Evolutionary conservation across 371 early-diverging fungal genomes (phyloP).

Genomic region (Syncephalastrum racemosum): DNA sequence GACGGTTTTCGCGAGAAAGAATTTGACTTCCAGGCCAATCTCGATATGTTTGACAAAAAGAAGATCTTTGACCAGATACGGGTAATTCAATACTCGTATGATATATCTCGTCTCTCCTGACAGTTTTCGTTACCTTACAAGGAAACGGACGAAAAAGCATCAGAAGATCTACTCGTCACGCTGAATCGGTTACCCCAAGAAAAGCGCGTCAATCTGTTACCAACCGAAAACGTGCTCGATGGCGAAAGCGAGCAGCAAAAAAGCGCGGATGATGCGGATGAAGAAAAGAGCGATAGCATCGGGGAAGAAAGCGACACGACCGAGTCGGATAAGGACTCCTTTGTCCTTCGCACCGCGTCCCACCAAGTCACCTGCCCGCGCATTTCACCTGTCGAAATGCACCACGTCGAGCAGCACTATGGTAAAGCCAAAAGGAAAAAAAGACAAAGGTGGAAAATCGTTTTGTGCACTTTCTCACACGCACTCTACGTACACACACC

Average conservation of each 20-base stretch:
- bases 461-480: slow-evolving; percentile 3
- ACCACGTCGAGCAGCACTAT: slow-evolving; percentile 66
- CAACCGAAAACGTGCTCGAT: slow-evolving; percentile 61
- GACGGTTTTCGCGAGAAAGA: slow-evolving; percentile 62
- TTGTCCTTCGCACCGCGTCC: slow-evolving; percentile 1
- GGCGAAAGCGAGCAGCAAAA: slow-evolving; percentile 20
- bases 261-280: slow-evolving; percentile 40
- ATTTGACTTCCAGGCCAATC: slow-evolving; percentile 82
- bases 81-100: slow-evolving; percentile 25
- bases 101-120: too few species aligned
- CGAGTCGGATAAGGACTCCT: slow-evolving; percentile 17
- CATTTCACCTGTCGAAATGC: slow-evolving; percentile 64
- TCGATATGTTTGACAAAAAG: slow-evolving; percentile 78
- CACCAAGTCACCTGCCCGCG: slow-evolving; percentile 40
- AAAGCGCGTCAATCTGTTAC: slow-evolving; percentile 38
- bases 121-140: slow-evolving; percentile 17
- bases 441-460: not conserved
- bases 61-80: slow-evolving; percentile 81
- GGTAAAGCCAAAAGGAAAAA: slow-evolving; percentile 18
- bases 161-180: slow-evolving; percentile 70
- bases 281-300: slow-evolving; percentile 18
- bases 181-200: slow-evolving; percentile 58
- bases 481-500: not conserved
- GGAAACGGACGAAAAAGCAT: slow-evolving; percentile 68
- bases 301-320: slow-evolving; percentile 44